These are phyloP conservation scores for Chaetomium cochliodes DNA, from an alignment of 495 filamentous ascomycete genomes.

Conservation along the genomic window DNA sequence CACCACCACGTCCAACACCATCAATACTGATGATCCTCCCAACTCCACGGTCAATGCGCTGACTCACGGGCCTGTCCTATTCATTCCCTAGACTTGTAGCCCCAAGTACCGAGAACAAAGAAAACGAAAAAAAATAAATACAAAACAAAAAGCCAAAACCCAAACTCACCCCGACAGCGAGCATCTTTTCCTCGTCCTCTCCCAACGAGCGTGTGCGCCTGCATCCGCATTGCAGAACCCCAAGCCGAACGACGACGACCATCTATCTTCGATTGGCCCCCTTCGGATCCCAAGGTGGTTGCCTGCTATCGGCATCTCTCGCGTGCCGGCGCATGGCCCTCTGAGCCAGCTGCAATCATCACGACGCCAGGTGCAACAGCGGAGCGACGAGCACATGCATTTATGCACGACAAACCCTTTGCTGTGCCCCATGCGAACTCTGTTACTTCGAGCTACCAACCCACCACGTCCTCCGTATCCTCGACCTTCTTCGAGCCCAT, in stretches of 20 bases:
- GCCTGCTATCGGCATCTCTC: neutral
- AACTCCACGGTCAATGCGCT: constrained; percentile 11
- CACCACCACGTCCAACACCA: constrained; percentile 8
- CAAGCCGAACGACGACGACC: constrained; percentile 5
- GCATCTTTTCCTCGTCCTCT: constrained; percentile 19
- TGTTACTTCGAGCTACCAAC: constrained; percentile 24
- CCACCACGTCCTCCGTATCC: constrained; percentile 19
- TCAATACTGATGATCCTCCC: neutral
- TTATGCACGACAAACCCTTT: constrained; percentile 38
- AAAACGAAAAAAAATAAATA: constrained; percentile 23
- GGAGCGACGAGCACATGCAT: constrained; percentile 31
- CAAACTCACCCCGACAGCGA: constrained; percentile 19
- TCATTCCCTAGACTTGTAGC: constrained; percentile 19
- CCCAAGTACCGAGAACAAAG: constrained; percentile 16
- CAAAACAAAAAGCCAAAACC: no score
- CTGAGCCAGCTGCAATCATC: constrained; percentile 22
- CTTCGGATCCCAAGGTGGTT: neutral
- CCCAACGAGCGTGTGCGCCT: neutral
- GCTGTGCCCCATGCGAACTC: constrained; percentile 35
- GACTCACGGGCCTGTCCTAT: constrained; percentile 11
- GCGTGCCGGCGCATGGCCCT: constrained; percentile 33
- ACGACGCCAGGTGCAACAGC: constrained; percentile 21
- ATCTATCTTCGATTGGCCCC: neutral
- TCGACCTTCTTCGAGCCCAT: constrained; percentile 15
- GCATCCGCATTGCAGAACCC: neutral